Base-by-base conservation (phyloP, 805 yeast genomes). In the Yarrowia deformans region DNA sequence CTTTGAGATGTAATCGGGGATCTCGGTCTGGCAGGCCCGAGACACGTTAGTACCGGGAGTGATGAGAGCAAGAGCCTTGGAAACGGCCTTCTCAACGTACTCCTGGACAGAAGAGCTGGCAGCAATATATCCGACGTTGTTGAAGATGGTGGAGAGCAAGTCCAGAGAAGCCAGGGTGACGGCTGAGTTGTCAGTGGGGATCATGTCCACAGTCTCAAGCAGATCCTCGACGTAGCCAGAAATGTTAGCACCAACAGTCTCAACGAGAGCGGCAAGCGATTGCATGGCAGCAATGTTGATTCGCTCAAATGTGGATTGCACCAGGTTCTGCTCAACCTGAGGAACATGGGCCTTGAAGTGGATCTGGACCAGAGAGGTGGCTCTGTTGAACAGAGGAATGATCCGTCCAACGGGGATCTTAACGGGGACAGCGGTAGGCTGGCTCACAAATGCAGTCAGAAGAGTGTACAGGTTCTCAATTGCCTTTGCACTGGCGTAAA, bases 341-440 rank as follows among this genome's bases (percentile, higher is more conserved):
- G 40, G 56, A 39, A 32, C 56, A 35, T 1, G 87, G 82, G 45
- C 87, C 77, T 71, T 85, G 86, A 67, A 82, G 84, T 14, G 84
- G 77, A 72, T 88, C 86, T 70, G 91, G 77, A 18, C 88, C 82
- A 70, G 85, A 77, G 16, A 88, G 74, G 13, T 43, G 39, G 37
- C 66, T 43, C 87, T 78, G 73, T 89, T 92, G 29, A 82, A 79
- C 61, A 88, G 70, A 9, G 81, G 75, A 6, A 89, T 74, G 2
- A 89, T 75, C 55, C 79, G 73, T 0, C 94, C 93, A 14, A 91
- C 71, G 2, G 96, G 95, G 8, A 90, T 82, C 71, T 83, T 81
- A 9, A 88, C 83, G 13, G 87, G 80, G 72, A 81, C 83, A 49
- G 84, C 85, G 1, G 92, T 87, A 34, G 86, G 84, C 8, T 85